These are phyloP conservation scores for Astrothelium macrocarpum DNA, from an alignment of 495 filamentous ascomycete species.

Conservation along the genomic window DNA sequence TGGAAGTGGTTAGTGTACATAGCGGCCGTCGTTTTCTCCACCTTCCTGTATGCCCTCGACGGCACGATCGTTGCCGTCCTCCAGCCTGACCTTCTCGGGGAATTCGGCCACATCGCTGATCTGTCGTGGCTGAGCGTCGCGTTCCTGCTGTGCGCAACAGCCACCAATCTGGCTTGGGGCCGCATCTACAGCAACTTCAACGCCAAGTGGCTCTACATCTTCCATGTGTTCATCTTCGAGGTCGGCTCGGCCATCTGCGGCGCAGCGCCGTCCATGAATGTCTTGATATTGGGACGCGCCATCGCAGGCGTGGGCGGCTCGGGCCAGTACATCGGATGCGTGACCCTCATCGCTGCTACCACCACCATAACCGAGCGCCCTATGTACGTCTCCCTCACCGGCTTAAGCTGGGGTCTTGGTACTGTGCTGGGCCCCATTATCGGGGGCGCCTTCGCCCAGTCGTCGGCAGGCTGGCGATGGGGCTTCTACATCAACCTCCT, in stretches of 20 bases:
- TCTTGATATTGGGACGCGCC: constrained; percentile 23
- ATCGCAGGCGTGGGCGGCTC: constrained; percentile 12
- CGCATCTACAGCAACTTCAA: constrained; percentile 21
- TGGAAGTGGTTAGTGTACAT: too few species aligned
- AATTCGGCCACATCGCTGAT: constrained; percentile 24
- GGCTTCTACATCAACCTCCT: constrained; percentile 66
- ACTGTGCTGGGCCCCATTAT: constrained; percentile 41
- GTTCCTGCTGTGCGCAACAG: constrained; percentile 17
- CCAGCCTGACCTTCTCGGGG: constrained; percentile 24
- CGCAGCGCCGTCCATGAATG: constrained; percentile 20
- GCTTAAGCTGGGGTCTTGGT: background rate
- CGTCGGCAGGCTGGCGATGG: constrained; percentile 51
- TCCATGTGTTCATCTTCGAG: constrained; percentile 18
- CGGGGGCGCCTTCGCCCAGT: constrained; percentile 52
- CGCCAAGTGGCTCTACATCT: constrained; percentile 21
- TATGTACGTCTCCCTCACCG: constrained; percentile 5
- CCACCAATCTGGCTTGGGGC: constrained; percentile 19
- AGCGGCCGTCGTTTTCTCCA: too few species aligned
- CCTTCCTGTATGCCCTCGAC: constrained; percentile 37
- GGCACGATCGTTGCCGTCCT: constrained; percentile 36
- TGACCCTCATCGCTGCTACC: constrained; percentile 63
- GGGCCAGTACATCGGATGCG: constrained; percentile 31
- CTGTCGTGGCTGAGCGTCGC: constrained; percentile 23
- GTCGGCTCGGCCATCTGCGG: constrained; percentile 26
- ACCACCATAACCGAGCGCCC: constrained; percentile 63